Conservation (phyloP, 2,329 filamentous ascomycete species). For the Fusarium mangiferae region DNA sequence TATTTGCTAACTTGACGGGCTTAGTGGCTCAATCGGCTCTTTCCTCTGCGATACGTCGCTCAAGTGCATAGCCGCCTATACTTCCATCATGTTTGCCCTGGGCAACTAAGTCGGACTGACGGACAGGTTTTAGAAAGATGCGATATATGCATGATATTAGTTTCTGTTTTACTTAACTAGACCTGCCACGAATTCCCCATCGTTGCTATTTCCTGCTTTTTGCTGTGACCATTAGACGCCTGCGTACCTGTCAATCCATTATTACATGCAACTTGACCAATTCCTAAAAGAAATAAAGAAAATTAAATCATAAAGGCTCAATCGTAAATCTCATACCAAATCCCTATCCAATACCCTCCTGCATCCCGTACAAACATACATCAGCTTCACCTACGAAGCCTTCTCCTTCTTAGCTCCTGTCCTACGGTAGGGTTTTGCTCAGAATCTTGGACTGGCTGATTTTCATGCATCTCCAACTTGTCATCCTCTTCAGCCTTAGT, state of each 20-base stretch:
- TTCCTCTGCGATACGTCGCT: constrained; percentile 52
- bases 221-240: constrained; percentile 33
- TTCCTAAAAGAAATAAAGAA: neutral
- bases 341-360: constrained; percentile 7
- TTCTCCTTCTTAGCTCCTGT: constrained; percentile 48
- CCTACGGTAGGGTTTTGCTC: constrained; percentile 27
- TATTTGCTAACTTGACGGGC: constrained; percentile 25
- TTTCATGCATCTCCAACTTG: constrained; percentile 18
- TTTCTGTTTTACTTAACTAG: constrained; percentile 16
- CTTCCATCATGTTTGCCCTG: constrained; percentile 52
- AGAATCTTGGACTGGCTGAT: neutral
- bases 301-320: constrained; percentile 30
- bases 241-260: neutral
- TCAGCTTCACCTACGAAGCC: constrained; percentile 41
- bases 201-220: constrained; percentile 25
- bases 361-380: neutral
- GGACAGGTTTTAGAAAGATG: neutral
- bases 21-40: constrained; percentile 51
- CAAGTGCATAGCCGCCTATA: constrained; percentile 57
- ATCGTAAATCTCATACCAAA: constrained; percentile 17
- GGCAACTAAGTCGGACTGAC: constrained; percentile 38
- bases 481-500: constrained; percentile 40
- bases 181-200: constrained; percentile 17
- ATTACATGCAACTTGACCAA: constrained; percentile 6
- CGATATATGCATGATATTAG: constrained; percentile 15